Evolutionary conservation across 2,329 filamentous ascomycete species (phyloP).

Genomic region (Aspergillus piperis): DNA sequence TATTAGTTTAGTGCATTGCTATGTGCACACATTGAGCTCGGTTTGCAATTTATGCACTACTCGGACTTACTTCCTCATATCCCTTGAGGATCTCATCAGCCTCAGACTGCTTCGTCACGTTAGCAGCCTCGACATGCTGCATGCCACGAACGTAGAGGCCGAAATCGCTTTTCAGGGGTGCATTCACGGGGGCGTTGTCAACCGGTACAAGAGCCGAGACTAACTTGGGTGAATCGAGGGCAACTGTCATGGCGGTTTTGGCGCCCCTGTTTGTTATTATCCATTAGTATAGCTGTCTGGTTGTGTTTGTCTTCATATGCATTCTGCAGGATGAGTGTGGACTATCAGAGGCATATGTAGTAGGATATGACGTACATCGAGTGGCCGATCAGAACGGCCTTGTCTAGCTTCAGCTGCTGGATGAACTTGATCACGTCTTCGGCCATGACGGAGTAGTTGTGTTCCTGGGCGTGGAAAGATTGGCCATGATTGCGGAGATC

Average conservation of each 20-base stretch:
- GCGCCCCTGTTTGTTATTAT: slow-evolving; percentile 66
- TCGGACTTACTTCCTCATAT: slow-evolving; percentile 64
- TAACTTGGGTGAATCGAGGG: slow-evolving; percentile 67
- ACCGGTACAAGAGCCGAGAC: slow-evolving; percentile 76
- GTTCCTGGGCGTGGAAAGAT: slow-evolving; percentile 72
- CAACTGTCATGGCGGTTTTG: slow-evolving; percentile 87
- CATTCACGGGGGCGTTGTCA: slow-evolving; percentile 89
- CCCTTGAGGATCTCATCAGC: slow-evolving; percentile 76
- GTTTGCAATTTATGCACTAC: not conserved
- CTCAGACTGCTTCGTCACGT: slow-evolving; percentile 69
- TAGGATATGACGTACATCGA: slow-evolving; percentile 67
- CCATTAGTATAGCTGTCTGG: not conserved
- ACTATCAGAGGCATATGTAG: not conserved
- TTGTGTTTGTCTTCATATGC: not conserved
- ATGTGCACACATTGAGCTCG: too few species aligned
- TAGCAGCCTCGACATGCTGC: slow-evolving; percentile 72
- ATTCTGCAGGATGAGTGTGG: too few species aligned
- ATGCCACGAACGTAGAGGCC: slow-evolving; percentile 80
- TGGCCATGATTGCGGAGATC: slow-evolving; percentile 93
- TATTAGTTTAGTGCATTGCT: too few species aligned
- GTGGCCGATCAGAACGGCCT: slow-evolving; percentile 82
- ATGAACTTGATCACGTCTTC: slow-evolving; percentile 82
- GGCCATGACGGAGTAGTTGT: slow-evolving; percentile 82
- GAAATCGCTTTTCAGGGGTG: slow-evolving; percentile 72
- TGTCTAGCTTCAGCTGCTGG: slow-evolving; percentile 64